These are phyloP conservation scores for Xerocomus amazonicus DNA, from an alignment of 1,284 basidiomycete genomes.

Conservation along the genomic window DNA sequence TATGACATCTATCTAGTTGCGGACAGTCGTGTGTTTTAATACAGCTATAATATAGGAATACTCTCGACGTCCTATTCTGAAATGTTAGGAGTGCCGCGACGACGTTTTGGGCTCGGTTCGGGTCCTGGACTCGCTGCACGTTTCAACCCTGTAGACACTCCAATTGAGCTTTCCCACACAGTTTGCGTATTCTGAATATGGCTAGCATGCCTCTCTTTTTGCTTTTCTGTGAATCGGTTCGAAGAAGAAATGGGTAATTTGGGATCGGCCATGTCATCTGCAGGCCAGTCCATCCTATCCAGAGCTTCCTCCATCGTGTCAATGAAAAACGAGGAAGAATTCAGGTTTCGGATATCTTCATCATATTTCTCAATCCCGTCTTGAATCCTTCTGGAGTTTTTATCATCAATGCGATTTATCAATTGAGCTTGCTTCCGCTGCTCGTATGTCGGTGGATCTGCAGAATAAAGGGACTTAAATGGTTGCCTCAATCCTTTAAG, in stretches of 20 bases:
- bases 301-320: background rate
- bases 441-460: background rate
- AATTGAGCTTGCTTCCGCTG: too few species aligned
- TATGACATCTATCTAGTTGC: too few species aligned
- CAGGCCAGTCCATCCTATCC: background rate
- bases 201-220: background rate
- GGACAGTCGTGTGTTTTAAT: too few species aligned
- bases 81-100: background rate
- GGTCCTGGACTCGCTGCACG: background rate
- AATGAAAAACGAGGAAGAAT: background rate
- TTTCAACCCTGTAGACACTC: background rate
- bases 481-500: background rate
- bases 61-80: too few species aligned
- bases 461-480: background rate
- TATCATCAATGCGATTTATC: too few species aligned
- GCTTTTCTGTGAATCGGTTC: background rate
- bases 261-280: background rate
- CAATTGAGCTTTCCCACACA: too few species aligned
- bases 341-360: background rate
- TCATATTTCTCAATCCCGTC: background rate
- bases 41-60: too few species aligned
- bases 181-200: background rate
- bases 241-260: background rate
- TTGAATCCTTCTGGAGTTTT: too few species aligned
- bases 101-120: background rate